Conservation (phyloP, 164 flowering plant genomes). For the Brasenia schreberi region DNA sequence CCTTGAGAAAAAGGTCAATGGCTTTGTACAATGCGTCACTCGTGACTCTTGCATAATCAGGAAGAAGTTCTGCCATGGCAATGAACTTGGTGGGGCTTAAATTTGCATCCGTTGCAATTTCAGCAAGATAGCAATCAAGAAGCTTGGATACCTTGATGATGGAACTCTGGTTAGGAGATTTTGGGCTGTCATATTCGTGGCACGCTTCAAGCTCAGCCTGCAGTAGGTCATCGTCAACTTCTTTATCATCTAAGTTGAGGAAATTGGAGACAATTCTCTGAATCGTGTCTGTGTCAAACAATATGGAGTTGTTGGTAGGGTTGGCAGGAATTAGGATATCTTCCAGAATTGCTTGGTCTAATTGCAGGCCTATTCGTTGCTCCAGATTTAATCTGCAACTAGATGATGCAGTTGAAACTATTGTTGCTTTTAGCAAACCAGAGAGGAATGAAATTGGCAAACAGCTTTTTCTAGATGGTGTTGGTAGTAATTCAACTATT, state of each 20-base stretch:
- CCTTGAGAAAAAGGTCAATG: conserved; percentile 77
- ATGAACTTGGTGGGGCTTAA: conserved; percentile 59
- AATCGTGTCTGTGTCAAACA: conserved; percentile 69
- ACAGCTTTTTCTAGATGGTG: conserved; percentile 69
- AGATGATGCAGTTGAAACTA: conserved; percentile 43
- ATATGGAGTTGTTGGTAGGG: conserved; percentile 31
- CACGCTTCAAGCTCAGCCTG: conserved; percentile 33
- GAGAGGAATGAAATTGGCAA: conserved; percentile 95
- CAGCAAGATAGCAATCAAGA: conserved; percentile 83
- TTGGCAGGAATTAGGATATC: conserved; percentile 80
- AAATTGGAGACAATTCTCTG: conserved; percentile 79
- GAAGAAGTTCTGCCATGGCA: conserved; percentile 77
- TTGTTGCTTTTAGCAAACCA: conserved; percentile 63
- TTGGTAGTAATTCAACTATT: conserved; percentile 60
- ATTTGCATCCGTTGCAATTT: conserved; percentile 74
- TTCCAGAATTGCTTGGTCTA: conserved; percentile 97
- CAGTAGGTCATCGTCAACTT: conserved; percentile 48
- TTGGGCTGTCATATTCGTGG: conserved; percentile 68
- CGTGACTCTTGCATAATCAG: conserved; percentile 79
- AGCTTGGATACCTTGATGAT: conserved; percentile 79
- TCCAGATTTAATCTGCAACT: conserved; percentile 80
- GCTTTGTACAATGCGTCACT: conserved; percentile 88
- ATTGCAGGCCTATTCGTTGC: conserved; percentile 74
- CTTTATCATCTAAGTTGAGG: conserved; percentile 79
- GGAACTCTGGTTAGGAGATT: conserved; percentile 85